Conservation (phyloP, 2,329 filamentous ascomycete genomes). For the Ascochyta clinopodiicola region DNA sequence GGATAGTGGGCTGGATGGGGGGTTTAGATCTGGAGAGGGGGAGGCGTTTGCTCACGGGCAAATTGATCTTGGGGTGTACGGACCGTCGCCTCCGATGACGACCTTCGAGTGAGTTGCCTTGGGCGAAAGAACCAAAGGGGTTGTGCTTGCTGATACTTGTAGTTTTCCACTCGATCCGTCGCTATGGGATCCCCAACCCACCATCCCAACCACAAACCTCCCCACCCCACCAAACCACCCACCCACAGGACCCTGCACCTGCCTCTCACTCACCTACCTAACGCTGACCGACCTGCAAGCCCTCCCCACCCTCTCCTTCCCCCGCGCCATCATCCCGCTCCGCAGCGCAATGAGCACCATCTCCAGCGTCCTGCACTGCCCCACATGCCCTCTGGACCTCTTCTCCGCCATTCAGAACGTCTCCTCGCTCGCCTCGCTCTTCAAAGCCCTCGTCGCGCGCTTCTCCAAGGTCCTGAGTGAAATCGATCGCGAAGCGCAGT, state of each 20-base stretch:
- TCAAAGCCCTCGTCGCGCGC: constrained; percentile 51
- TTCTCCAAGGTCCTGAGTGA: constrained; percentile 50
- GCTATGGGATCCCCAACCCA: constrained; percentile 28
- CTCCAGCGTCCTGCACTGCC: constrained; percentile 50
- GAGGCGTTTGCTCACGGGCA: too few relatives aligned
- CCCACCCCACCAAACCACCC: constrained; percentile 3
- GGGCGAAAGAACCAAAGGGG: too few relatives aligned
- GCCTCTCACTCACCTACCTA: constrained; percentile 56
- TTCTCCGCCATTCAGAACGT: constrained; percentile 56
- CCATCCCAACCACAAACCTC: not conserved
- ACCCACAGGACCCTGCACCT: constrained; percentile 47
- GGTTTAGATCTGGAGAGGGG: not conserved
- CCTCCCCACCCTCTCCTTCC: constrained; percentile 50
- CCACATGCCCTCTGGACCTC: constrained; percentile 50
- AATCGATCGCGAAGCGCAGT: constrained; percentile 50
- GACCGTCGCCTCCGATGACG: constrained; percentile 4
- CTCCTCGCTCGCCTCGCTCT: constrained; percentile 50
- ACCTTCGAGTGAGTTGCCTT: constrained; percentile 22
- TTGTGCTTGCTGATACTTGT: too few relatives aligned
- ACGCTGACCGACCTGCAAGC: constrained; percentile 52
- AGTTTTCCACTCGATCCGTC: constrained; percentile 31
- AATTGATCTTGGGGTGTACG: not conserved
- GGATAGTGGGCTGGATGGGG: not conserved
- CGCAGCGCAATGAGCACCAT: constrained; percentile 52
- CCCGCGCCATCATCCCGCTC: constrained; percentile 50